A percentile compares a stretch with the other conserved stretches of the same genome.
These are phyloP conservation scores for Triticum timopheevii DNA, from an alignment of 176 grass and related monocot species.

Conservation along the genomic window DNA sequence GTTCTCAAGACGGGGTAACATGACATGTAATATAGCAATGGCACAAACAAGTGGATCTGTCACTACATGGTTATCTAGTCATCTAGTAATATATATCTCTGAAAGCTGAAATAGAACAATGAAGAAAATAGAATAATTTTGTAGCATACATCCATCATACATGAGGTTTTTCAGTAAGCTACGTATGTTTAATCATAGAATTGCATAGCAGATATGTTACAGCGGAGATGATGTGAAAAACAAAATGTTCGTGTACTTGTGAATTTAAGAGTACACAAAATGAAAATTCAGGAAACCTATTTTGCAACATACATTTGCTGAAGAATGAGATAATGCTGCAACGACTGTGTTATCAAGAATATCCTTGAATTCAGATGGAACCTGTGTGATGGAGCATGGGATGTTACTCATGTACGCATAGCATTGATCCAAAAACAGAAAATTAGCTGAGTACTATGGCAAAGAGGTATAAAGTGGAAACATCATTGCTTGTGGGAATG, in stretches of 20 bases:
- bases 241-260: background rate
- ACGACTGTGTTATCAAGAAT: conserved; percentile 96
- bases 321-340: conserved; percentile 85
- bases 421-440: conserved; percentile 11
- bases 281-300: conserved; percentile 15
- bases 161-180: background rate
- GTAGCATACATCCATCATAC: too few species aligned
- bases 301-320: conserved; percentile 66
- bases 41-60: background rate
- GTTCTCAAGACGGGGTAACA: background rate
- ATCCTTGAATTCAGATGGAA: conserved; percentile 91
- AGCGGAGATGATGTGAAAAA: conserved; percentile 9
- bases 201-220: conserved; percentile 3
- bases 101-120: conserved; percentile 16
- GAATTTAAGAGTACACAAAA: conserved; percentile 19
- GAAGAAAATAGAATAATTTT: conserved; percentile 9
- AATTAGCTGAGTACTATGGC: background rate
- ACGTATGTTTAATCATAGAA: background rate
- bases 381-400: conserved; percentile 48
- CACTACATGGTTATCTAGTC: conserved; percentile 21
- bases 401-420: conserved; percentile 31
- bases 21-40: conserved; percentile 4
- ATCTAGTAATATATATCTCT: background rate
- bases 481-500: background rate
- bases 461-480: conserved; percentile 1